Evolutionary conservation across 257 asterid species (phyloP), one percentile per base, ranked within the genome.

Genomic region (Anisodus tanguticus): DNA sequence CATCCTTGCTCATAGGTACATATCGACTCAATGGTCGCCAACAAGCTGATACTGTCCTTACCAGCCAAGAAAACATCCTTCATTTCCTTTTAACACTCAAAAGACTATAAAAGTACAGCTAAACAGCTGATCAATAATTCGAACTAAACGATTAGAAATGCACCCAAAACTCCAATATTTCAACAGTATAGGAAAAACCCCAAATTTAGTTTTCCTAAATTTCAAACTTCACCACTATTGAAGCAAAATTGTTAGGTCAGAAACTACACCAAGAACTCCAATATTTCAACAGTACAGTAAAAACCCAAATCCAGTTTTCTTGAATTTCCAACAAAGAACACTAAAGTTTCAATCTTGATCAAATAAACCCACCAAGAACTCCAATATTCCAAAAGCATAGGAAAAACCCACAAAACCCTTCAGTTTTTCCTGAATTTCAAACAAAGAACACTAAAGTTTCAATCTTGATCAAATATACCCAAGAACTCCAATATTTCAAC

Each of bases 1-100:
- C 91, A 88, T 92, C 95, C 94, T 86, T 90, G 93, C 83, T 93
- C 94, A 92, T 86, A 84, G 91, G 97, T 87, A 89, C 93, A 91
- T 93, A 94, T 86, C 89, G 94, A 89, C 95, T 88, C 88, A 92
- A 92, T 58, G 96, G 95, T 55, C 91, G 89, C 89, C 92, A 82
- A 86, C 93, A 93, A 37, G 92, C 80, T 83, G 93, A 86, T 68
- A 84, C 90, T 79, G 89, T 84, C 84, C 91, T 92, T 87, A 90
- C 92, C 84, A 93, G 62, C 91, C 89, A 91, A 86, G 97, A 92
- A 88, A 81, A 88, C 98, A 95, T 95, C 95, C 91, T 90, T 89
- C 98, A 92, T 92, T 89, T 89, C 92, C 98, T 66, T 47, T 82
- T 81, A 87, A 90, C 78, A 71, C 62, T n/a, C 83, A 43, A 37